Evolutionary conservation across 495 filamentous ascomycete species (phyloP), one percentile per base, ranked within the genome.

Genomic region (Penicillium herquei): DNA sequence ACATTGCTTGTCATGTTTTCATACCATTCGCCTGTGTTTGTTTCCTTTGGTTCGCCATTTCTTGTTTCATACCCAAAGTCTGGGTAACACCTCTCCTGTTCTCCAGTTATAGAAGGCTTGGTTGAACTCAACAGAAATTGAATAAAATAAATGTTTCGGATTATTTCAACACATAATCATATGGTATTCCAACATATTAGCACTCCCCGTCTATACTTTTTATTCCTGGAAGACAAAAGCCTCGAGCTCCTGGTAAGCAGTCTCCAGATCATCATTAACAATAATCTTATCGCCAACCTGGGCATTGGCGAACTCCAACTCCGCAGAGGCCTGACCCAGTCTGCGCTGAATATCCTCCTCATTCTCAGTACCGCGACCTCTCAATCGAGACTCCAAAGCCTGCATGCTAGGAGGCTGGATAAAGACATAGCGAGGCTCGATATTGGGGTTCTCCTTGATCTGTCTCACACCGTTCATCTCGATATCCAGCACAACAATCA

Each of bases 401-500:
- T 85, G 81, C 51, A 91, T 67, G 42, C 77, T 84, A 1, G 86
- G 91, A 9, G 91, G 91, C 47, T 83, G 79, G 48, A 96, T 75
- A 67, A 95, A 94, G 59, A 93, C 72, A 67, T 87, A 94, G 39
- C 90, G 85, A 6, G 91, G 87, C 54, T 83, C 72, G 61, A 93
- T 50, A 34, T 39, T 51, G 5, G 44, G 3, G 49, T 85, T 83
- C 4, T 81, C 81, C 63, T 87, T 87, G 55, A 96, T 88, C 76
- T 95, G 91, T 73, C 93, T 93, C 46, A 96, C 91, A 43, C 91
- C 91, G 81, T 52, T 39, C 51, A 54, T 54, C 81, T 96, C 91
- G 68, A 96, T 96, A 72, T 96, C 72, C 35, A 76, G 54, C 9
- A 76, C 62, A 41, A 70, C 70, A 34, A 71, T 62, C 47, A 62